These are phyloP conservation scores for Solanum lycopersicoides DNA, from an alignment of 257 asterid genomes.

Conservation along the genomic window DNA sequence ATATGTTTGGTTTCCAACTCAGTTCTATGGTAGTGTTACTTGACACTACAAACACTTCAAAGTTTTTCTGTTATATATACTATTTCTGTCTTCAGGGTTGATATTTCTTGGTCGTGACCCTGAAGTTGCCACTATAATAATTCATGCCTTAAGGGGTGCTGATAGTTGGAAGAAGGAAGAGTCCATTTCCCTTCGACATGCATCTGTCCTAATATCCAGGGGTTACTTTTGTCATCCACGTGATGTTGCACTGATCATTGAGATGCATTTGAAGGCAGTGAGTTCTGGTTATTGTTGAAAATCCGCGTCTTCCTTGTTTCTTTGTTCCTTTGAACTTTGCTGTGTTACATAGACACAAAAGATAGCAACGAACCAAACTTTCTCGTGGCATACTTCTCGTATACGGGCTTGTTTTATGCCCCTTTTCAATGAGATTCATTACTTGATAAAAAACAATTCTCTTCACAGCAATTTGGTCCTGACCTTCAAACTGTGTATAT, in stretches of 20 bases:
- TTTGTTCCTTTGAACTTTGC: background rate
- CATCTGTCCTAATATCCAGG: conserved; percentile 64
- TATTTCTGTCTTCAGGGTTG: conserved; percentile 53
- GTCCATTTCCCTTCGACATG: conserved; percentile 68
- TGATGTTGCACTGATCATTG: conserved; percentile 63
- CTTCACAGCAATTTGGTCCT: background rate
- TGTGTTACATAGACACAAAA: background rate
- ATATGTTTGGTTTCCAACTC: background rate
- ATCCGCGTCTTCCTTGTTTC: conserved; percentile 3
- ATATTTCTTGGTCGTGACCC: conserved; percentile 67
- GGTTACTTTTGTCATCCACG: conserved; percentile 67
- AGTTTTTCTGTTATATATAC: background rate
- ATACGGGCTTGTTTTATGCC: background rate
- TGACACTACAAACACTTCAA: background rate
- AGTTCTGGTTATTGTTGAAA: conserved; percentile 18
- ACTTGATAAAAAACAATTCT: background rate
- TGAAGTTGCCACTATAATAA: conserved; percentile 56
- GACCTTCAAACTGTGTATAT: background rate
- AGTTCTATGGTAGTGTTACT: background rate
- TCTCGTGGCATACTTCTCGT: background rate
- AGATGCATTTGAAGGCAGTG: conserved; percentile 83
- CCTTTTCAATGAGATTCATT: background rate
- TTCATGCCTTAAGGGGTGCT: conserved; percentile 59
- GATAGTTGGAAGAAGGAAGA: conserved; percentile 48
- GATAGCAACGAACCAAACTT: background rate